A percentile compares a stretch with the other conserved stretches of the same genome.
These are phyloP conservation scores for Cephaloascus albidus DNA, from an alignment of 805 yeast genomes.

Conservation along the genomic window DNA sequence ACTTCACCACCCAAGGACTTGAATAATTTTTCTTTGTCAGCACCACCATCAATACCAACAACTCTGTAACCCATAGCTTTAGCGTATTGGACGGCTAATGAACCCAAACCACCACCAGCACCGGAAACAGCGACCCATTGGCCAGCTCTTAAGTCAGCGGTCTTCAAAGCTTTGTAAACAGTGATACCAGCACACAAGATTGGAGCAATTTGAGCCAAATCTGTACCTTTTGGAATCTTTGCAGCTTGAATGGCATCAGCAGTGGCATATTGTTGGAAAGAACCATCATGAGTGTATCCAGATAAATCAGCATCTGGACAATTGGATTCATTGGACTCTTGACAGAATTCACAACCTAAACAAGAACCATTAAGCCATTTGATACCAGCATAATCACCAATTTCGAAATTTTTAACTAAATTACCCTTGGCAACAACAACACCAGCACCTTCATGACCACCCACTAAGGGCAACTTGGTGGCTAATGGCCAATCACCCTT, in stretches of 20 bases:
- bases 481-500: slow-evolving; percentile 87
- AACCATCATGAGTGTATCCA: slow-evolving; percentile 86
- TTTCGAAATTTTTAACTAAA: slow-evolving; percentile 58
- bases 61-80: slow-evolving; percentile 71
- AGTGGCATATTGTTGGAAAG: slow-evolving; percentile 85
- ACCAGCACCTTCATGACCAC: slow-evolving; percentile 93
- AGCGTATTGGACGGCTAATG: slow-evolving; percentile 68
- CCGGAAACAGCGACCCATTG: slow-evolving; percentile 73
- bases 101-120: slow-evolving; percentile 76
- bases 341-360: slow-evolving; percentile 68
- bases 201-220: slow-evolving; percentile 68
- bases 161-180: no score
- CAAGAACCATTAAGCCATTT: slow-evolving; percentile 82
- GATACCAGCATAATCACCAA: slow-evolving; percentile 77
- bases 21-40: slow-evolving; percentile 45
- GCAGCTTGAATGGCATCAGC: slow-evolving; percentile 88
- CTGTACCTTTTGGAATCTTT: slow-evolving; percentile 61
- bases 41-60: slow-evolving; percentile 65
- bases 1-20: slow-evolving; percentile 58
- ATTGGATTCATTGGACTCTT: slow-evolving; percentile 56
- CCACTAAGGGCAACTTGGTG: slow-evolving; percentile 68
- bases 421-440: no score
- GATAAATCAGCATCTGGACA: slow-evolving; percentile 62
- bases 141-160: slow-evolving; percentile 53
- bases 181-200: no score